A percentile compares a stretch with the other conserved stretches of the same genome.
Conservation (phyloP, 2,329 filamentous ascomycete genomes). For the Xylariaceae sp. region DNA sequence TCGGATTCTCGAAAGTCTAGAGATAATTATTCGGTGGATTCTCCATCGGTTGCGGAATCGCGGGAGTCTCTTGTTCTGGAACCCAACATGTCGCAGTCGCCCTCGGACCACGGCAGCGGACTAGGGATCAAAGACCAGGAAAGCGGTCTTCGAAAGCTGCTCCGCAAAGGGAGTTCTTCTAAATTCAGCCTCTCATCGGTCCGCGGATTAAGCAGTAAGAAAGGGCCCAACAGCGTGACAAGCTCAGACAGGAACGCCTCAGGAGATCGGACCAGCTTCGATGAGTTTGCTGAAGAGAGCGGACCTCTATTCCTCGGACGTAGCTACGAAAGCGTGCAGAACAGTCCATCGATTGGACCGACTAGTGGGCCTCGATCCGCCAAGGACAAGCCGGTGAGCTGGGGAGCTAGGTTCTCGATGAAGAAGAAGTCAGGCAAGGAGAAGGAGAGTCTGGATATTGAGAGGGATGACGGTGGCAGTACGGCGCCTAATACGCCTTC, state of each 20-base stretch:
- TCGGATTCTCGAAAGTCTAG: conserved; percentile 52
- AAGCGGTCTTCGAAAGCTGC: conserved; percentile 56
- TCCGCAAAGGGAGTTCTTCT: conserved; percentile 62
- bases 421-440: conserved; percentile 56
- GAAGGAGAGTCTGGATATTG: conserved; percentile 53
- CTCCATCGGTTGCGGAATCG: conserved; percentile 57
- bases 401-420: conserved; percentile 50
- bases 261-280: conserved; percentile 55
- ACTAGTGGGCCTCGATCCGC: conserved; percentile 39
- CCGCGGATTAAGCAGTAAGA: conserved; percentile 49
- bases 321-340: conserved; percentile 54
- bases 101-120: conserved; percentile 48
- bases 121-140: conserved; percentile 47
- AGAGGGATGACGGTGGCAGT: conserved; percentile 34
- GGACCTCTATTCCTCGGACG: conserved; percentile 36
- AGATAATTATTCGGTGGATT: conserved; percentile 55
- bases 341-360: conserved; percentile 54
- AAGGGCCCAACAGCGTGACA: conserved; percentile 52
- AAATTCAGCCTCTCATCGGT: conserved; percentile 60
- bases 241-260: conserved; percentile 56
- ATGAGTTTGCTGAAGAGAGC: conserved; percentile 48
- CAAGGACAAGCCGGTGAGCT: conserved; percentile 45
- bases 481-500: conserved; percentile 16
- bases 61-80: conserved; percentile 57
- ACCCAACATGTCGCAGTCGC: conserved; percentile 51